Conservation (phyloP, 106 monocot genomes). For the Vanilla planifolia region DNA sequence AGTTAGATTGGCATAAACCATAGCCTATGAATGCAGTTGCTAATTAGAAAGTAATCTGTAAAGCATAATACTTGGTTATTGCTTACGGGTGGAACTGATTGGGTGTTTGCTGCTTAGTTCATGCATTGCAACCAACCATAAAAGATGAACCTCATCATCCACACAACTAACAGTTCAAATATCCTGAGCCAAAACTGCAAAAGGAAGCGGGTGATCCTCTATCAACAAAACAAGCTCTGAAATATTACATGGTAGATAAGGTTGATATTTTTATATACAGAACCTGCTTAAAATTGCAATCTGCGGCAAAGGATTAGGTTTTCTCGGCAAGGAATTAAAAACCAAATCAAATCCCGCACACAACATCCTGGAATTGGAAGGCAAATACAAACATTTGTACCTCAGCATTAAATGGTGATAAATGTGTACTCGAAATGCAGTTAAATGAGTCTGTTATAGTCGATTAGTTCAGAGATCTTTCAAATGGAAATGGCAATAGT, state of each 20-base stretch:
- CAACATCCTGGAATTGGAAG: conserved; percentile 4
- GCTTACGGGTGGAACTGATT: conserved; percentile 3
- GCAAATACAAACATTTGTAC: neutral
- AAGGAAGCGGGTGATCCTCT: neutral
- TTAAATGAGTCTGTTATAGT: too few relatives aligned
- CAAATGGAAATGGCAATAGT: too few relatives aligned
- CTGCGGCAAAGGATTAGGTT: neutral
- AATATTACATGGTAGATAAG: neutral
- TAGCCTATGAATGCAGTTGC: neutral
- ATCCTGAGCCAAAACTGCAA: neutral
- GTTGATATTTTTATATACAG: neutral
- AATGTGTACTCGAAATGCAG: too few relatives aligned
- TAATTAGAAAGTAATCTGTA: neutral
- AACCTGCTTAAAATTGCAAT: conserved; percentile 6
- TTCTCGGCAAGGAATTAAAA: neutral
- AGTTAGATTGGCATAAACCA: neutral
- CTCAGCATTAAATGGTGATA: too few relatives aligned
- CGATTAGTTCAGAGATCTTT: too few relatives aligned
- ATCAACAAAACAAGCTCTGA: neutral
- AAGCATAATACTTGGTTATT: neutral
- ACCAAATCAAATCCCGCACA: neutral
- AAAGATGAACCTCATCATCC: neutral
- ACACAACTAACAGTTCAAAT: neutral
- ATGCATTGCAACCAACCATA: conserved; percentile 1
- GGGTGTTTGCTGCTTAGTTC: conserved; percentile 4